Base-by-base conservation (phyloP, 306 rosid species). In the Trifolium dubium region DNA sequence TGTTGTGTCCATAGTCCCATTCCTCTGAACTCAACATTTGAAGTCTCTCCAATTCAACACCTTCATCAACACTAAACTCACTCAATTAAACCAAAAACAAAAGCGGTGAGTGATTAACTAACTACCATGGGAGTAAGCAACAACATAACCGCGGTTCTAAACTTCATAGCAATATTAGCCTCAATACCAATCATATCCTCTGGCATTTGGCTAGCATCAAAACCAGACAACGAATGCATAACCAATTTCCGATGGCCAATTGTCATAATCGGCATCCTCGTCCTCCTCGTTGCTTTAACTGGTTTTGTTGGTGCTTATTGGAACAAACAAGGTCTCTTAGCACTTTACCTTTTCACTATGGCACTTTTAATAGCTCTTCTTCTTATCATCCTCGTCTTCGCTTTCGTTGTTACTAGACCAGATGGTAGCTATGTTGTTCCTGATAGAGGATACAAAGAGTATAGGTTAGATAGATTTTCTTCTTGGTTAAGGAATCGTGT, bases 161-260 rank as follows among this genome's bases (percentile, higher is more conserved):
- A 94, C 73, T 88, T 94, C 83, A 69, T 86, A 58, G 97, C 96
- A 3, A 54, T 87, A 41, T 35, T 94, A 14, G 83, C 92, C 19
- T 83, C 99, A 67, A 81, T 94, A 4, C 95, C 93, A 67, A 89
- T 89, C 0, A 92, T 94, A 39, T 95, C 83, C 7, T 78, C 97
- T 2, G 98, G 97, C 32, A 88, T 88, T n/a, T 94, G 98, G 98
- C 83, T 94, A 0, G 97, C 98, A 23, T 88, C 94, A 0, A 94
- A 91, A 62, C 88, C 96, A 2, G 96, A 86, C 88, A 88, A 91
- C 85, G 86, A 83, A 78, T 94, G 98, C 80, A 81, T 86, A 80
- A 84, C 72, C 76, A 75, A 82, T 2, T 81, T 91, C 83, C 94
- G 96, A 2, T 94, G 96, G 95, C 96, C 95, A 3, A 80, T 94